Base-by-base conservation (phyloP, 768 basidiomycete species). In the Ramaria rubella region DNA sequence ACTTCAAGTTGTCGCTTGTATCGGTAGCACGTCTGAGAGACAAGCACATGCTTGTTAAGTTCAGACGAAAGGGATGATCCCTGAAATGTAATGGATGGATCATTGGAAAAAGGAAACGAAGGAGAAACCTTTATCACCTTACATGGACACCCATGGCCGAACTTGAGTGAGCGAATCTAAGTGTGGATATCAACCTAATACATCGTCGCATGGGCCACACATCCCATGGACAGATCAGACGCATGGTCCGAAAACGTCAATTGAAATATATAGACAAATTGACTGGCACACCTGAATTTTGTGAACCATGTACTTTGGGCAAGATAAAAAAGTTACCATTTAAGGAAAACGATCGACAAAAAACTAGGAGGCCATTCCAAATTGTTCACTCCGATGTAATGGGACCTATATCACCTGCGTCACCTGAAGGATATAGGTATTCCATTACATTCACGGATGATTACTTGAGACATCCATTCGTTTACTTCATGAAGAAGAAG, bases 271-370 rank as follows among this genome's bases (percentile, higher is more conserved):
- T n/a, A n/a, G n/a, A n/a, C n/a, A n/a, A n/a, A n/a, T n/a, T n/a
- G n/a, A 62, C 63, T 2, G 61, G 63, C 2, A 52, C 23, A 6
- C 59, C 63, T 4, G 33, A 36, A 30, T 58, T 60, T 42, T 63
- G 63, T 55, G 63, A 63, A 55, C 59, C 61, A 14, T 63, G 63
- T 38, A 54, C 45, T 1, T 21, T 63, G 1, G 61, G 61, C 12
- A 63, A 62, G 49, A 58, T 62, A 49, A 58, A 60, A 30, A 61
- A 63, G 42, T 42, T 42, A 2, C 59, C 61, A 9, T 60, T 62
- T 36, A 6, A 53, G n/a, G 21, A 11, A 17, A 46, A 46, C 8
- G 12, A 27, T 4, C 36, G 24, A 23, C 31, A 30, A 12, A 24
- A 23, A 46, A 11, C 53, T 3, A 43, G 30, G 1, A 24, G 31